A percentile compares a stretch with the other conserved stretches of the same genome.
Evolutionary conservation across 495 filamentous ascomycete species (phyloP).

Genomic region (Aspergillus incahuasiensis): DNA sequence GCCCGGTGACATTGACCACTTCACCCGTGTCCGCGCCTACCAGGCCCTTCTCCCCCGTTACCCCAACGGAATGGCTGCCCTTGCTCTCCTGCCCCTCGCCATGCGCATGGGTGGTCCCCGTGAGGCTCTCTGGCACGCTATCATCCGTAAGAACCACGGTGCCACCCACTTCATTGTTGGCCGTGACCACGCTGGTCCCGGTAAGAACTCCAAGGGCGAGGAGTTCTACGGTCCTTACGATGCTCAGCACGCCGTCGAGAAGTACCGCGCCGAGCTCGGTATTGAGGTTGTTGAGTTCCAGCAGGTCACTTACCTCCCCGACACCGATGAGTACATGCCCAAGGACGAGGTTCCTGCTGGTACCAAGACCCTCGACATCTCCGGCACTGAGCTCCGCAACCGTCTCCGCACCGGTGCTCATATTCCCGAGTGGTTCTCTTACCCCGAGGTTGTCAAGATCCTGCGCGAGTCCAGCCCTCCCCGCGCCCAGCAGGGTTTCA

Average conservation of each 20-base stretch:
- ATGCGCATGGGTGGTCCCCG: conserved; percentile 99
- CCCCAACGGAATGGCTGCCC: conserved; percentile 97
- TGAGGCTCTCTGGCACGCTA: conserved; percentile 99
- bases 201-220: conserved; percentile 90
- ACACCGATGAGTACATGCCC: conserved; percentile 92
- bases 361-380: conserved; percentile 91
- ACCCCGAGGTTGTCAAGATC: conserved; percentile 95
- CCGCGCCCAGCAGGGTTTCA: conserved; percentile 87
- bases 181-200: conserved; percentile 94
- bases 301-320: conserved; percentile 97
- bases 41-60: conserved; percentile 94
- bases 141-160: conserved; percentile 99
- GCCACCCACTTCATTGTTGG: conserved; percentile 99
- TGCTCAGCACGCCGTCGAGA: conserved; percentile 95
- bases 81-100: conserved; percentile 89
- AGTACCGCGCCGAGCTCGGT: conserved; percentile 91
- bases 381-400: conserved; percentile 87
- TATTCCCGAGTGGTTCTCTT: conserved; percentile 99
- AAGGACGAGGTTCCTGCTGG: conserved; percentile 82
- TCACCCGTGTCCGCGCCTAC: conserved; percentile 98
- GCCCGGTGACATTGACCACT: conserved; percentile 98
- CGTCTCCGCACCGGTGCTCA: conserved; percentile 85
- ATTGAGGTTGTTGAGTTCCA: conserved; percentile 99
- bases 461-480: conserved; percentile 92
- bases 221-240: conserved; percentile 99